These are phyloP conservation scores for Dictyophora rubrovolvata DNA, from an alignment of 768 basidiomycete genomes.

Conservation along the genomic window DNA sequence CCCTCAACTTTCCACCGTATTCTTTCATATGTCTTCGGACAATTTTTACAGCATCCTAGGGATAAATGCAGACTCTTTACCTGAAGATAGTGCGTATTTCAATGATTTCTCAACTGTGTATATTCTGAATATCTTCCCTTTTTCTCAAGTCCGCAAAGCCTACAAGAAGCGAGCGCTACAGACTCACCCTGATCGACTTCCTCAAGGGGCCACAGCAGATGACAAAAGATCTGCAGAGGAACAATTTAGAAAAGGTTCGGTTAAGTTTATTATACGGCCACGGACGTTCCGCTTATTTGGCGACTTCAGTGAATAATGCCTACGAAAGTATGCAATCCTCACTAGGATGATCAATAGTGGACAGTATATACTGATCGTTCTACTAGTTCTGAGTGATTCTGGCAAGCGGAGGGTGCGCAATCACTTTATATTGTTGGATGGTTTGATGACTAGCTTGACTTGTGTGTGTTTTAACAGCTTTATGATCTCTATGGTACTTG, in stretches of 20 bases:
- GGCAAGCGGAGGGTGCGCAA: constrained; percentile 42
- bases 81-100: constrained; percentile 49
- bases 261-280: constrained; percentile 3
- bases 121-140: background rate
- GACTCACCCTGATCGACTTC: constrained; percentile 67
- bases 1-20: background rate
- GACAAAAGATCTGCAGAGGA: constrained; percentile 45
- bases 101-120: background rate
- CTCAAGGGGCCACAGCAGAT: constrained; percentile 37
- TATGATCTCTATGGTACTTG: constrained; percentile 68
- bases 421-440: background rate
- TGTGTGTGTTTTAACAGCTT: constrained; percentile 31
- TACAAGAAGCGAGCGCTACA: constrained; percentile 59
- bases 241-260: constrained; percentile 49
- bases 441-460: background rate
- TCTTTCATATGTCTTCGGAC: background rate
- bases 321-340: constrained; percentile 16
- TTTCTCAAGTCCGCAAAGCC: constrained; percentile 46
- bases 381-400: constrained; percentile 44
- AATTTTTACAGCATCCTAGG: constrained; percentile 58
- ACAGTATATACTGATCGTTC: constrained; percentile 36
- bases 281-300: background rate
- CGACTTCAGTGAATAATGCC: constrained; percentile 5
- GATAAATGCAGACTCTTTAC: constrained; percentile 40
- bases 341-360: constrained; percentile 10